Evolutionary conservation across 2,329 filamentous ascomycete species (phyloP).

Genomic region (Phyllosticta paracitricarpa): DNA sequence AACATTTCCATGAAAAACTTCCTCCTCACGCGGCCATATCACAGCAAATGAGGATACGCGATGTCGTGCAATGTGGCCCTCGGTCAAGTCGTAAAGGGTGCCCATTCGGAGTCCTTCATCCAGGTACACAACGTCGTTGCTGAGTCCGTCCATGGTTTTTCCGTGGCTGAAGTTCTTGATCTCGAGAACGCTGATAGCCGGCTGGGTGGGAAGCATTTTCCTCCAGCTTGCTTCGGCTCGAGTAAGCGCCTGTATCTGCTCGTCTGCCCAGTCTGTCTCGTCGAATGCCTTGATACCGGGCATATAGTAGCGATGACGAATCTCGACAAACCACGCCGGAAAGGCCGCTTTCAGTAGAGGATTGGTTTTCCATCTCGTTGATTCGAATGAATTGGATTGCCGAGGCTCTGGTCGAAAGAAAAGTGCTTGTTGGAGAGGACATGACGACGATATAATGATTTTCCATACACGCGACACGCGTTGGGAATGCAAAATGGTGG

Average conservation of each 20-base stretch:
- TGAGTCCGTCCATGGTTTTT: neutral
- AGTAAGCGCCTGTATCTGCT: conserved; percentile 13
- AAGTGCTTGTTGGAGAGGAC: conserved; percentile 21
- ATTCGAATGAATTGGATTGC: neutral
- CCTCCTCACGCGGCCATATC: neutral
- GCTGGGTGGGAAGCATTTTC: conserved; percentile 25
- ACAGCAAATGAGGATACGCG: neutral
- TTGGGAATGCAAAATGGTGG: conserved; percentile 21
- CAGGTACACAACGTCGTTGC: conserved; percentile 1
- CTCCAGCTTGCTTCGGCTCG: conserved; percentile 24
- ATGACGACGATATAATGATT: conserved; percentile 17
- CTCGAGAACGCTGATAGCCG: conserved; percentile 9
- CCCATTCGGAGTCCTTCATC: neutral
- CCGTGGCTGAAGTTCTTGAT: conserved; percentile 6
- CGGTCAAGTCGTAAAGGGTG: neutral
- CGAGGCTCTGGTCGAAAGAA: conserved; percentile 23
- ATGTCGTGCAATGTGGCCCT: conserved; percentile 1
- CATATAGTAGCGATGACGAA: conserved; percentile 17
- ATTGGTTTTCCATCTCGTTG: conserved; percentile 15
- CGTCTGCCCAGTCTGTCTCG: conserved; percentile 11
- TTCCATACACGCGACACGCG: conserved; percentile 20
- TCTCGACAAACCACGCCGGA: conserved; percentile 13
- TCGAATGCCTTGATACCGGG: neutral
- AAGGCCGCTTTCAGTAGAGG: conserved; percentile 7
- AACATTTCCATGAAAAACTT: neutral